Evolutionary conservation across 768 basidiomycete genomes (phyloP), one percentile per base, ranked within the genome.

Genomic region (Trichaptum fuscoviolaceum): DNA sequence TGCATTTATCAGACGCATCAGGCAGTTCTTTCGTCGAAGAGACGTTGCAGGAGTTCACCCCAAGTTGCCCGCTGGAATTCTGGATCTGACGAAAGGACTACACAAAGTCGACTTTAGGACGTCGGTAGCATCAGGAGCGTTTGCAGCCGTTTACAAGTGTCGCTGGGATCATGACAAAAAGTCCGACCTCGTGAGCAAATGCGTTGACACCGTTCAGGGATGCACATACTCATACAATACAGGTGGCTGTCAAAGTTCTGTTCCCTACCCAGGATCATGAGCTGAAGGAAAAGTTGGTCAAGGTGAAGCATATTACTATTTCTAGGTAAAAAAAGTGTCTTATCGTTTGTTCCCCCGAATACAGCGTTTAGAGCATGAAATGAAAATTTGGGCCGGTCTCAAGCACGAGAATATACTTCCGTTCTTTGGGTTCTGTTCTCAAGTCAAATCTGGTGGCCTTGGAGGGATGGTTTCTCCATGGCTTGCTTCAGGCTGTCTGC

Each of bases 351-450:
- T 52, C 42, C 20, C 20, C 20, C 20, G 42, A 20, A 15, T 52
- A 27, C 65, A 87, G 86, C 82, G 85, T 30, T 84, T 87, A 67
- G 81, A 84, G 70, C 81, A 82, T 63, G 87, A 87, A 74, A 82
- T 87, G 23, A 69, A 71, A 20, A 77, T 86, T 23, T 88, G 86
- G 86, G 79, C 82, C 18, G 73, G 78, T 62, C 76, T 88, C 57
- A 75, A 79, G 65, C 77, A 87, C 63, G 76, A 78, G n/a, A 81
- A 87, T 63, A 81, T 85, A 24, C 75, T 83, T 26, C 79, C 82
- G n/a, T 81, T 87, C 70, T 81, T 84, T 69, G 85, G 87, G 4
- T 81, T 87, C 63, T 52, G 42, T 12, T 4, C 42, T 15, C 15
- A 4, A 52, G 20, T 12, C 42, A 52, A 52, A 20, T 15, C 42